A percentile compares a stretch with the other conserved stretches of the same genome.
Conservation (phyloP, 139 green algal species). For the Volvox reticuliferus region DNA sequence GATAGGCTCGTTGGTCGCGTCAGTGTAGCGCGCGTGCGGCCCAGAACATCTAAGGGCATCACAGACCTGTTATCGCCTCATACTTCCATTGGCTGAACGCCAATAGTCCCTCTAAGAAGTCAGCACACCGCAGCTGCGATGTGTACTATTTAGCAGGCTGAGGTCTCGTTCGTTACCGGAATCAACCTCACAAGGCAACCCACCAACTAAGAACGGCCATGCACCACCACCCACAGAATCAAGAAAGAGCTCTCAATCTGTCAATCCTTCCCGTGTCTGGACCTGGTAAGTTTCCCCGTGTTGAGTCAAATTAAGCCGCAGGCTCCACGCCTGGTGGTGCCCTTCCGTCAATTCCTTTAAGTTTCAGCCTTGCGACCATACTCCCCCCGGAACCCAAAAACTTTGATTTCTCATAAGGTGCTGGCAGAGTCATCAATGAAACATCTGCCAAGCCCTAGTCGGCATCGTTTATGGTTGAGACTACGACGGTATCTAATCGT, state of each 20-base stretch:
- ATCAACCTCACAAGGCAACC: slow-evolving; percentile 97
- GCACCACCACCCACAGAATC: too few relatives aligned
- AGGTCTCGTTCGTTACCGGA: slow-evolving; percentile 98
- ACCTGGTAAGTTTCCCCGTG: too few relatives aligned
- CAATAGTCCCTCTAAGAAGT: slow-evolving; percentile 95
- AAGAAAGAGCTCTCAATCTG: too few relatives aligned
- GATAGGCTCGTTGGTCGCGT: slow-evolving; percentile 99
- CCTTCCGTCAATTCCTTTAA: too few relatives aligned
- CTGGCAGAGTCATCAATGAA: slow-evolving; percentile 98
- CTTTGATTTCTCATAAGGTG: too few relatives aligned
- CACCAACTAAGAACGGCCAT: too few relatives aligned
- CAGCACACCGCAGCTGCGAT: slow-evolving; percentile 77
- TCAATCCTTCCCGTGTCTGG: too few relatives aligned
- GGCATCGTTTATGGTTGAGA: slow-evolving; percentile 99
- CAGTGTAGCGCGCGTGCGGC: slow-evolving; percentile 99
- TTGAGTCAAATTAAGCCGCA: too few relatives aligned
- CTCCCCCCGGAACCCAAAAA: too few relatives aligned
- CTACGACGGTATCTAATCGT: slow-evolving; percentile 99
- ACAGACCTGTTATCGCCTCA: slow-evolving; percentile 99
- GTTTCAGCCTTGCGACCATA: too few relatives aligned
- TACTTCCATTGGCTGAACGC: slow-evolving; percentile 95
- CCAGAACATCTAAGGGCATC: slow-evolving; percentile 99
- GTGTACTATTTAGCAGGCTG: slow-evolving; percentile 96
- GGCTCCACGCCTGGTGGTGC: too few relatives aligned
- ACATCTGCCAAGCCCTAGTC: slow-evolving; percentile 96